phyloP scores from a whole-genome alignment of 2,329 filamentous ascomycete species.

The Triangularia setosa region DNA sequence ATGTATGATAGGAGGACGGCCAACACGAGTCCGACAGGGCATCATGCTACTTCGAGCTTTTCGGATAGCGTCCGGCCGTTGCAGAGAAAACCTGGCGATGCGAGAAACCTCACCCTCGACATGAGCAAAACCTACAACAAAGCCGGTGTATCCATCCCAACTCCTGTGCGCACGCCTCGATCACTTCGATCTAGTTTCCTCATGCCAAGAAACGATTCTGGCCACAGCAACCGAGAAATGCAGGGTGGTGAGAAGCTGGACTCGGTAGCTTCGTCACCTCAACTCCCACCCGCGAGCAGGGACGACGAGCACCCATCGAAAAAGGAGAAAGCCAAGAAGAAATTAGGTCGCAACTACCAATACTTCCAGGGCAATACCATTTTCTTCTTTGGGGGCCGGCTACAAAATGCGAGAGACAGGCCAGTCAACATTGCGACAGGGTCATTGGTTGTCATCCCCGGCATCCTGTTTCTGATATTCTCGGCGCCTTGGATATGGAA shows the following conservation, averaged over 20 bases:
- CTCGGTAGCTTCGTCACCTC: constrained; percentile 73
- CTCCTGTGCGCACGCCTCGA: constrained; percentile 65
- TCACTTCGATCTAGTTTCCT: constrained; percentile 76
- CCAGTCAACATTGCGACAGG: constrained; percentile 89
- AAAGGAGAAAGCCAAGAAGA: constrained; percentile 30
- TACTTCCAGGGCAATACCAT: constrained; percentile 93
- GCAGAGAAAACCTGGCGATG: constrained; percentile 43
- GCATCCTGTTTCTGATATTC: constrained; percentile 77
- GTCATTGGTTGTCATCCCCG: constrained; percentile 72
- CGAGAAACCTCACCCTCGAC: constrained; percentile 51
- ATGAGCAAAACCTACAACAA: constrained; percentile 56
- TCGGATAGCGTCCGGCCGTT: constrained; percentile 78
- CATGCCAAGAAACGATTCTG: constrained; percentile 53
- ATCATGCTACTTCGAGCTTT: constrained; percentile 57
- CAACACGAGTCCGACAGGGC: constrained; percentile 68
- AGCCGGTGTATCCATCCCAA: constrained; percentile 43
- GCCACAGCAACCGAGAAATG: constrained; percentile 52
- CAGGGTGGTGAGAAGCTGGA: constrained; percentile 78
- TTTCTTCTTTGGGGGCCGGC: constrained; percentile 79
- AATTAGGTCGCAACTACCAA: constrained; percentile 72
- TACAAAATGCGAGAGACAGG: constrained; percentile 82
- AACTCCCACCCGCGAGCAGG: constrained; percentile 39
- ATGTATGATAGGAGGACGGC: constrained; percentile 66
- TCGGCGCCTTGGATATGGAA: constrained; percentile 84
- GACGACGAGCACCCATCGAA: constrained; percentile 25